phyloP scores from a whole-genome alignment of 768 basidiomycete species.

The Hypholoma sublateritium region DNA sequence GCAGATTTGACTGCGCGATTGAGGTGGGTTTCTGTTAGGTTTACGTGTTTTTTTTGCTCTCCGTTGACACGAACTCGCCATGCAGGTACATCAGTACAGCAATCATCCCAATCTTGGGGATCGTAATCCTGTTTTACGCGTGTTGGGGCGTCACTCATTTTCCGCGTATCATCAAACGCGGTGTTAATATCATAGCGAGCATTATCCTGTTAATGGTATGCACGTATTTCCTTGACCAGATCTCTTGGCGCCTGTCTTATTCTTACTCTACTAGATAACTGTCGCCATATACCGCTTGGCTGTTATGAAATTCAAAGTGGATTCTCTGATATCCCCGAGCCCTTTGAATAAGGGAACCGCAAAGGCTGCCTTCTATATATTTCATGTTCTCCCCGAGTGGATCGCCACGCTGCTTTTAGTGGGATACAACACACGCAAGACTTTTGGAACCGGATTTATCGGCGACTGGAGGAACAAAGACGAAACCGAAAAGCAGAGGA shows the following conservation, averaged over 20 bases:
- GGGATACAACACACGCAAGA: neutral
- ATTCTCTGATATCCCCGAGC: conserved; percentile 34
- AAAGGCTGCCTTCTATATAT: conserved; percentile 43
- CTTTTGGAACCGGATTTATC: neutral
- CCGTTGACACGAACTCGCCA: neutral
- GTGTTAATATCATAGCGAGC: neutral
- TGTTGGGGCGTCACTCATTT: neutral
- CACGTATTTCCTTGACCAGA: neutral
- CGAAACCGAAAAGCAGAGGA: conserved; percentile 3
- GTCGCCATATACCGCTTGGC: conserved; percentile 39
- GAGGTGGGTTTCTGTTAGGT: neutral
- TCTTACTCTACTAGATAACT: conserved; percentile 20
- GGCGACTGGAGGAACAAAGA: conserved; percentile 2
- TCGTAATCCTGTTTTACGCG: neutral
- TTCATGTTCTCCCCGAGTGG: conserved; percentile 48
- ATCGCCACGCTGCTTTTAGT: conserved; percentile 16
- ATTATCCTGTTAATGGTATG: conserved; percentile 32
- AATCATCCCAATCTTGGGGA: neutral
- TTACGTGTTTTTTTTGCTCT: neutral
- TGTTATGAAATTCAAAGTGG: conserved; percentile 34
- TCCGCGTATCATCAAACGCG: neutral
- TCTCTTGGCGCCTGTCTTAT: neutral
- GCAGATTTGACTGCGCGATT: neutral
- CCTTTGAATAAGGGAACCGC: conserved; percentile 32
- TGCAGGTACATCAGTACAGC: neutral